Base-by-base conservation (phyloP, 495 filamentous ascomycete species). In the Staphylotrichum longicolle region DNA sequence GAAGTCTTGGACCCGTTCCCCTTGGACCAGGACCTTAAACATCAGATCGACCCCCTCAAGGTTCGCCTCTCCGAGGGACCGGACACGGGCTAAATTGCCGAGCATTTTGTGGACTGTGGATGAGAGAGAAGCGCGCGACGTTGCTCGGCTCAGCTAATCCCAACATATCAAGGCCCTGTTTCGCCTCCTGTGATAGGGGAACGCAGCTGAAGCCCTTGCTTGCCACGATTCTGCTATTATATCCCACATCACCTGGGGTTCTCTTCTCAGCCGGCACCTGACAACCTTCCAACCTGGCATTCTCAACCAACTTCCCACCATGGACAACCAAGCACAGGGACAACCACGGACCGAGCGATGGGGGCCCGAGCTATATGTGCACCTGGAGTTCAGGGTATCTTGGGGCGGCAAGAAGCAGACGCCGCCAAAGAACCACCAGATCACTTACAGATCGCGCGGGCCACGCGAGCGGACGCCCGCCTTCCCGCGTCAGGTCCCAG, bases 311-410 rank as follows among this genome's bases (percentile, higher is more conserved):
- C 20, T 27, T 27, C 20, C 41, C 62, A 64, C 48, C 67, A 72
- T 73, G 69, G 66, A 73, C 35, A 60, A 71, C 44, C 68, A 57
- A 63, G 33, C 64, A 66, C 33, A 55, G 69, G 57, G 66, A 63
- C 47, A 59, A 33, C 53, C 58, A 14, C 48, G n/a, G 46, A 54
- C 33, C 34, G 58, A 74, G 54, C 61, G 57, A 44, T 46, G 64
- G 33, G 68, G 70, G 30, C 78, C 78, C 49, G 76, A 79, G 45
- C 65, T 81, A 35, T 80, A 79, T 47, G 66, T 81, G 2, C 75
- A 78, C 33, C 61, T 81, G 58, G 76, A 76, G 57, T 78, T 79
- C 40, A 72, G 77, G 39, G 66, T 81, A 30, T 80, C 77, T 3
- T 81, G 74, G 75, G 52, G 52, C 45, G 52, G 52, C 45, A 72